These are phyloP conservation scores for Asterochloris erici DNA, from an alignment of 139 green algal genomes.

Conservation along the genomic window DNA sequence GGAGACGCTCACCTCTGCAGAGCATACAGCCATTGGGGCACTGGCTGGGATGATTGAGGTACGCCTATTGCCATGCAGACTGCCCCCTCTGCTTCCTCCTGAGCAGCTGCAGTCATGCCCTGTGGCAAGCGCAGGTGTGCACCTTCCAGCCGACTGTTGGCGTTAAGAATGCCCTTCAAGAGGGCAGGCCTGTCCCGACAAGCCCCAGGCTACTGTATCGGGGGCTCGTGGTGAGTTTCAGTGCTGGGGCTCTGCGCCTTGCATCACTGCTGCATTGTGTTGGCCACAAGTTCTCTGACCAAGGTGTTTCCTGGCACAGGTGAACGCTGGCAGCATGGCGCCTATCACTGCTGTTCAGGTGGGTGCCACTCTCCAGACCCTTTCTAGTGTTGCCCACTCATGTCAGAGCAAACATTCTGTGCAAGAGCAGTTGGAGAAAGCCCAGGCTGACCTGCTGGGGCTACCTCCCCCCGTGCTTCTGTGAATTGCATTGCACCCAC, in stretches of 20 bases:
- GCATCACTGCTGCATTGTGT: neutral
- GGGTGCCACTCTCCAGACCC: neutral
- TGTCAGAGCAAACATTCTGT: neutral
- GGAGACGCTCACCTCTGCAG: slow-evolving; percentile 12
- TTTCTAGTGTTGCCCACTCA: neutral
- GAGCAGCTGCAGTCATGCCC: neutral
- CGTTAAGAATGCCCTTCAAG: slow-evolving; percentile 87
- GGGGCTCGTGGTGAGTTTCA: slow-evolving; percentile 58
- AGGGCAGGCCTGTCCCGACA: slow-evolving; percentile 66
- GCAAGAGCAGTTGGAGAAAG: neutral
- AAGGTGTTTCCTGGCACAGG: slow-evolving; percentile 30
- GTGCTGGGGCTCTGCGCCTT: neutral
- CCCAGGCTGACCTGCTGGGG: too few species aligned
- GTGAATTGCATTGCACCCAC: too few species aligned
- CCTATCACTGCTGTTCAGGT: slow-evolving; percentile 81
- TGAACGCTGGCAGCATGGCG: slow-evolving; percentile 81
- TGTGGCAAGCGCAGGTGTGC: neutral
- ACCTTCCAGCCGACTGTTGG: slow-evolving; percentile 70
- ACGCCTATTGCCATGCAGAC: slow-evolving; percentile 47
- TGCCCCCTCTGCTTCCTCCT: neutral
- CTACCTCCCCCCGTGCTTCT: too few species aligned
- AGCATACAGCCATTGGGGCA: slow-evolving; percentile 80
- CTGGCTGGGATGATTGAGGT: slow-evolving; percentile 69
- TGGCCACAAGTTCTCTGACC: neutral
- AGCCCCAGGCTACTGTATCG: slow-evolving; percentile 67